phyloP scores from a whole-genome alignment of 192 early-diverging fungal species.

The Entophlyctis helioformis region DNA sequence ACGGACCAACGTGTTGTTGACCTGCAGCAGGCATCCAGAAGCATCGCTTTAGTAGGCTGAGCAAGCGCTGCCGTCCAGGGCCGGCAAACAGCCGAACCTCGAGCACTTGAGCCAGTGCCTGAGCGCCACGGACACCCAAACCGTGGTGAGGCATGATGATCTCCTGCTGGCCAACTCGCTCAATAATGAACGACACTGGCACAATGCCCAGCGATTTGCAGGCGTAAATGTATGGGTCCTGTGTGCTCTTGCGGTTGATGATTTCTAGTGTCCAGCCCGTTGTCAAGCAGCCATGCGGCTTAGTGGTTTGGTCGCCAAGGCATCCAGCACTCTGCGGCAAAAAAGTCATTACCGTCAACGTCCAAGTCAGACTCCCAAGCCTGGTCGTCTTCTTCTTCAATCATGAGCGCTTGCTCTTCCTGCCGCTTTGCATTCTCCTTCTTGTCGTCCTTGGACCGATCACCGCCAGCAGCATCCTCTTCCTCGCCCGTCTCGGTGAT shows the following conservation, averaged over 20 bases:
- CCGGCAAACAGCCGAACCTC: constrained; percentile 9
- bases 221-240: constrained; percentile 24
- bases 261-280: constrained; percentile 5
- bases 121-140: constrained; percentile 30
- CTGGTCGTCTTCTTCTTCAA: neutral
- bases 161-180: constrained; percentile 6
- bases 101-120: constrained; percentile 32
- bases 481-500: too few species aligned
- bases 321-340: neutral
- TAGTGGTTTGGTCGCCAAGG: neutral
- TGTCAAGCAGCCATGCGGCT: neutral
- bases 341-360: constrained; percentile 6
- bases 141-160: constrained; percentile 34
- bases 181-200: constrained; percentile 25
- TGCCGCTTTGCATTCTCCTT: too few species aligned
- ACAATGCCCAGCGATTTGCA: constrained; percentile 33
- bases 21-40: too few species aligned
- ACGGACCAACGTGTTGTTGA: neutral
- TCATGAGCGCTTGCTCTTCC: too few species aligned
- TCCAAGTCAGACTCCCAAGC: constrained; percentile 15
- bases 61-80: too few species aligned
- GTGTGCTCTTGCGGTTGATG: constrained; percentile 11
- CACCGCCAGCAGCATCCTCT: too few species aligned
- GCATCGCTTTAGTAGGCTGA: neutral
- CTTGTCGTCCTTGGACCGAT: too few species aligned